Evolutionary conservation across 768 basidiomycete genomes (phyloP), one percentile per base, ranked within the genome.

Genomic region (Tricholoma terreum): DNA sequence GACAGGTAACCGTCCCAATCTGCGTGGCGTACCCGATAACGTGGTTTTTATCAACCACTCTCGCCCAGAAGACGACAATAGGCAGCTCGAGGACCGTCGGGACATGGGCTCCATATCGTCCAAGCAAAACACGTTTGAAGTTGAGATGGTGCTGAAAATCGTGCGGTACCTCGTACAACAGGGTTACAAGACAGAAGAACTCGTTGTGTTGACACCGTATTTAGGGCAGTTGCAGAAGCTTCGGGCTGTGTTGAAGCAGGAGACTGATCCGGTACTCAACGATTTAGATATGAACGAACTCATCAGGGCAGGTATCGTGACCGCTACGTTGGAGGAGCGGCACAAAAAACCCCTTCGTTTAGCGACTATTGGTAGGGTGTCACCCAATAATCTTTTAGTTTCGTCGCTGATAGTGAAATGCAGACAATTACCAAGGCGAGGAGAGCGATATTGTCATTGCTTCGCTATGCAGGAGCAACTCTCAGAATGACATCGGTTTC

Each of bases 351-450:
- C 69, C 74, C 0, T 89, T 48, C 78, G 84, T 1, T 66, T 89
- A 0, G 81, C 85, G 0, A 89, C 87, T 0, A 87, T 89, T 6
- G 87, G 87, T 86, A 50, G 10, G 74, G 58, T 12, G 17, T 42
- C 7, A 27, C 24, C 24, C 24, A 27, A 27, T 27, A 27, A 27
- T 6, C 2, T 27, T 27, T 27, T 27, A 6, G 24, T 27, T 27
- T 27, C 24, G 24, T 6, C 6, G 24, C 24, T 40, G 17, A 50
- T 54, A 34, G 3, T 35, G 15, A 5, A 11, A 21, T 42, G 27
- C 46, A 88, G 88, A 89, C 62, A 90, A 89, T 61, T 90, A 88
- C 58, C 88, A 89, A 64, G 87, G 87, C 2, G 88, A 89, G 65
- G 87, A 89, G 67, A 83, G 84, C 33, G 80, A 89, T 50, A 84